Evolutionary conservation across 257 asterid genomes (phyloP).

Genomic region (Penstemon eatonii): DNA sequence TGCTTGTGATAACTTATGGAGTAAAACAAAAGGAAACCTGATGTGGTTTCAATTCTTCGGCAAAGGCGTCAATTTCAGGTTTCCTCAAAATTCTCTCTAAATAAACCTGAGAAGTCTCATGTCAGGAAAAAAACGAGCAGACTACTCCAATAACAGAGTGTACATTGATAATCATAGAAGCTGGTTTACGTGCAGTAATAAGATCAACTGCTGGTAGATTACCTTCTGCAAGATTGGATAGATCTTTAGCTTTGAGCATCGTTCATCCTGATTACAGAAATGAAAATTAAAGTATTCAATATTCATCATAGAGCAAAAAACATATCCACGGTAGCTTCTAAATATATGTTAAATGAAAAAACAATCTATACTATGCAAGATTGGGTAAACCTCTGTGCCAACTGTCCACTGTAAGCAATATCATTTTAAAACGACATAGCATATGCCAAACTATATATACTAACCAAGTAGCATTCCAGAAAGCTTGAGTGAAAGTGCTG

Average conservation of each 20-base stretch:
- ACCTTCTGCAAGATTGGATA: constrained; percentile 99
- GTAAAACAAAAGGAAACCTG: constrained; percentile 54
- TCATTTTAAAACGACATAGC: not conserved
- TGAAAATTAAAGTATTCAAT: constrained; percentile 12
- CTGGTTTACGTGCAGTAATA: constrained; percentile 11
- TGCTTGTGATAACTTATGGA: constrained; percentile 7
- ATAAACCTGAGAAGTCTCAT: constrained; percentile 67
- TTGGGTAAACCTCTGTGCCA: not conserved
- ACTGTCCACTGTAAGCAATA: constrained; percentile 2
- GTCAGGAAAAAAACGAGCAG: constrained; percentile 22
- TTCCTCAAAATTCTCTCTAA: constrained; percentile 94
- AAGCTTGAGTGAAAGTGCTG: constrained; percentile 1
- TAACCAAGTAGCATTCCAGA: constrained; percentile 3
- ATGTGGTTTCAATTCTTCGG: constrained; percentile 95
- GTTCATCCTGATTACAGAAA: constrained; percentile 74
- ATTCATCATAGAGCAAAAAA: constrained; percentile 21
- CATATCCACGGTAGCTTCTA: constrained; percentile 12
- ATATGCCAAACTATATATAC: not conserved
- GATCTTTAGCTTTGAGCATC: constrained; percentile 91
- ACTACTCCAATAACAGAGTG: not conserved
- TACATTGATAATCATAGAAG: constrained; percentile 15
- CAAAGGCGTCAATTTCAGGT: constrained; percentile 96
- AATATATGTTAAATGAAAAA: constrained; percentile 6
- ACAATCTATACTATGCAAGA: not conserved
- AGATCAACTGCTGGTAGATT: constrained; percentile 27